Evolutionary conservation across 371 early-diverging fungal genomes (phyloP).

Genomic region (Encephalitozoon hellem): DNA sequence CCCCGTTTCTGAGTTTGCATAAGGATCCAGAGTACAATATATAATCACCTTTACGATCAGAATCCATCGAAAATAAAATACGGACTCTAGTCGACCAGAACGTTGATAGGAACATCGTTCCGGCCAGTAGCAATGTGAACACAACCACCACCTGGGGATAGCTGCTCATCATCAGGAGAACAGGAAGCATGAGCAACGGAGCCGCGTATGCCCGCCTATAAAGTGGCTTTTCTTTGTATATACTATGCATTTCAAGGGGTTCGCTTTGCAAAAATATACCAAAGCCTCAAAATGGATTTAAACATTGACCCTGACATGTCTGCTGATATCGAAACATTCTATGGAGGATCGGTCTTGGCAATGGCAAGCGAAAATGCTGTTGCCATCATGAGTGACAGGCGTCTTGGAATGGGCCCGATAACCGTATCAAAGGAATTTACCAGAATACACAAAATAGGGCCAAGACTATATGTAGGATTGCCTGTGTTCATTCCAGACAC

Average conservation of each 20-base stretch:
- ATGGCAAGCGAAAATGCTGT: slow-evolving; percentile 95
- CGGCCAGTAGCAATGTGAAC: slow-evolving; percentile 2
- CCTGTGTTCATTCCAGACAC: slow-evolving; percentile 92
- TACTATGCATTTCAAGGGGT: slow-evolving; percentile 3
- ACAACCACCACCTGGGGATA: slow-evolving; percentile 21
- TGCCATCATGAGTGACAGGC: slow-evolving; percentile 81
- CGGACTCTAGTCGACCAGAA: slow-evolving; percentile 37
- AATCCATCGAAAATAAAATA: slow-evolving; percentile 26
- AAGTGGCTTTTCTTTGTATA: slow-evolving; percentile 5
- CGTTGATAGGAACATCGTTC: slow-evolving; percentile 41
- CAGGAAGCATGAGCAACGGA: slow-evolving; percentile 21
- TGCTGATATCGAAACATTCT: slow-evolving; percentile 53
- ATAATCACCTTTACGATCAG: not conserved
- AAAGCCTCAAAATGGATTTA: not conserved
- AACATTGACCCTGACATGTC: slow-evolving; percentile 38
- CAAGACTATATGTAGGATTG: slow-evolving; percentile 76
- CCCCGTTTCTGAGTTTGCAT: not conserved
- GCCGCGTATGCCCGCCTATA: not conserved
- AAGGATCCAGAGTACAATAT: slow-evolving; percentile 13
- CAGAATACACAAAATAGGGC: slow-evolving; percentile 77
- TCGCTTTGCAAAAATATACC: not conserved
- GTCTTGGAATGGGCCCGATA: slow-evolving; percentile 76
- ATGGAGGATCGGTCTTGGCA: slow-evolving; percentile 74
- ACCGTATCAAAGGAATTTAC: slow-evolving; percentile 81
- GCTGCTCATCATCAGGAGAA: not conserved